Percentiles rank a stretch among this genome's conserved stretches.
Evolutionary conservation across 2,329 filamentous ascomycete species (phyloP).

Genomic region (Phaeosphaeriaceae sp.): DNA sequence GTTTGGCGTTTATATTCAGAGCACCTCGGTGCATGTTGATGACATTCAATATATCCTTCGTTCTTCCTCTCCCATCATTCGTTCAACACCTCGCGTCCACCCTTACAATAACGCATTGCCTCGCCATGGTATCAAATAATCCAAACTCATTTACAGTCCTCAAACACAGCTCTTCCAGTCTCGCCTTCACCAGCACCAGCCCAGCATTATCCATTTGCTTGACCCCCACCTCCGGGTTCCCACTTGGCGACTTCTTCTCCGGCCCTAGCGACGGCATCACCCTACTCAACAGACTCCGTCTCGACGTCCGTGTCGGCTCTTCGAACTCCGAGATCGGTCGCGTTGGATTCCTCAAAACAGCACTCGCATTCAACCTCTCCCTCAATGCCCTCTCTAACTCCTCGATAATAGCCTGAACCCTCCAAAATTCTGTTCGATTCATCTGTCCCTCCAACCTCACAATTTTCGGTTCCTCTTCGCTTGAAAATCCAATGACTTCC

Average conservation of each 20-base stretch:
- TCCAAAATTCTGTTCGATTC: constrained; percentile 54
- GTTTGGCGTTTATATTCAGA: constrained; percentile 1
- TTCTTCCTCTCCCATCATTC: not conserved
- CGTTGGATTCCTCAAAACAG: constrained; percentile 8
- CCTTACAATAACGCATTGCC: constrained; percentile 40
- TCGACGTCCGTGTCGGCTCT: not conserved
- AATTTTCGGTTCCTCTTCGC: constrained; percentile 49
- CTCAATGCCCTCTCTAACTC: constrained; percentile 49
- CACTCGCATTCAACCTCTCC: constrained; percentile 37
- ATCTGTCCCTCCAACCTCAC: constrained; percentile 50
- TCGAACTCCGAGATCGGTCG: constrained; percentile 4
- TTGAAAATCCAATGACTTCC: constrained; percentile 51
- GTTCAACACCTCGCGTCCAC: constrained; percentile 41
- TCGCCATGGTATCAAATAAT: constrained; percentile 45
- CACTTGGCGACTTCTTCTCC: constrained; percentile 21
- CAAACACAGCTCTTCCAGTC: constrained; percentile 42
- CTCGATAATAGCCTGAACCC: constrained; percentile 47
- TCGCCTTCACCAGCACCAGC: constrained; percentile 34
- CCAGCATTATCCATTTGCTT: constrained; percentile 16
- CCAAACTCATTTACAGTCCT: constrained; percentile 45
- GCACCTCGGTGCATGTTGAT: not conserved
- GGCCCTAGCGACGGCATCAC: constrained; percentile 28
- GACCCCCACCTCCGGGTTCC: constrained; percentile 29
- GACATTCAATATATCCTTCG: not conserved
- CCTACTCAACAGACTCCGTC: constrained; percentile 28